Evolutionary conservation across 768 basidiomycete species (phyloP), one percentile per base, ranked within the genome.

Genomic region (Amanita rimosa): DNA sequence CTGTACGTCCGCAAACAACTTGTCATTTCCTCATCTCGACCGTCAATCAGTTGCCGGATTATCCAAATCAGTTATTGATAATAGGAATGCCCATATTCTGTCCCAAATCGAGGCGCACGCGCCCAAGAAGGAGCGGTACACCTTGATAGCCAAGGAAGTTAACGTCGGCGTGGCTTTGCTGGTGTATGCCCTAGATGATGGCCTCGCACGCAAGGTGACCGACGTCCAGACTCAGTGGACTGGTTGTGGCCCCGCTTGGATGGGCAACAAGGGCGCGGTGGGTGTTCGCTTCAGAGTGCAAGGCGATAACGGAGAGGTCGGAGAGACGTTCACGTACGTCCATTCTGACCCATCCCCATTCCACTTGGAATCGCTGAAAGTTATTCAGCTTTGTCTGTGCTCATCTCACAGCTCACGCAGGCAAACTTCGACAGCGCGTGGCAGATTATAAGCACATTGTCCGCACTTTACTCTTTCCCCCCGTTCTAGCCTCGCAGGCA

Each of bases 191-290:
- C 80, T 75, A 34, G 86, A 93, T 56, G 78, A 78, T 26, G 68
- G 76, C 16, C 54, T 86, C 44, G 80, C 75, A 40, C 73, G 81
- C 50, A 69, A 66, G 48, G 68, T 85, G 17, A 65, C 69, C 52
- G 76, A 87, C 55, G 77, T 87, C 31, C 72, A 89, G 57, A 83
- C 85, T 41, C 68, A 76, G 49, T 84, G 87, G 81, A 86, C 82
- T 0, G 84, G 87, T 6, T 74, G 70, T 52, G 84, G 83, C 4
- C 81, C 78, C 29, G 74, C 62, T 13, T 81, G 76, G 55, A 87
- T 96, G 87, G 90, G 88, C 5, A 96, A 99, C 68, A 98, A 98
- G 65, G 92, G 91, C 22, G 94, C 90, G 0, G 92, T 96, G 2
- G 93, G 86, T 11, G 72, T 92, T 36, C 75, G 94, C 35, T 83